phyloP scores from a whole-genome alignment of 2,329 filamentous ascomycete species.

The Chrysoporthe puriensis region DNA sequence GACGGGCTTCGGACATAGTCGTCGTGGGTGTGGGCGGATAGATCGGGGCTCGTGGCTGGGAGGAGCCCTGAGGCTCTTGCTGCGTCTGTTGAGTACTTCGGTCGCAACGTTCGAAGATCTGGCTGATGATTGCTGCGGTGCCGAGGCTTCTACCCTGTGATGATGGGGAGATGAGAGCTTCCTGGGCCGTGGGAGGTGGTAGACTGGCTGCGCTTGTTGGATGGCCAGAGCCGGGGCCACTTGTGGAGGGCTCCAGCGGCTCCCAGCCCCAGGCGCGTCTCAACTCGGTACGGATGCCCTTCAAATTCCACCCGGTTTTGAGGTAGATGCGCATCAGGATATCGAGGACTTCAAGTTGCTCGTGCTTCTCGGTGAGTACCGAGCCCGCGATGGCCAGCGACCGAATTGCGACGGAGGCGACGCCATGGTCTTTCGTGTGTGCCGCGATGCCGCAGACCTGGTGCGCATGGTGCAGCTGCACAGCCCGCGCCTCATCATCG shows the following conservation, averaged over 20 bases:
- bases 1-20: conserved; percentile 20
- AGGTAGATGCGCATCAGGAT: conserved; percentile 77
- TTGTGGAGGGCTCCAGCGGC: conserved; percentile 12
- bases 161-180: conserved; percentile 8
- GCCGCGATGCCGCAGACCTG: conserved; percentile 89
- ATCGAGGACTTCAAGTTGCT: conserved; percentile 79
- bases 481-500: conserved; percentile 67
- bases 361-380: conserved; percentile 66
- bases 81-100: conserved; percentile 5
- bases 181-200: conserved; percentile 3
- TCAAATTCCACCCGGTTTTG: conserved; percentile 79
- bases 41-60: conserved; percentile 3
- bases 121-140: conserved; percentile 17
- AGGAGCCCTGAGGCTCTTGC: conserved; percentile 28
- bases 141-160: conserved; percentile 14
- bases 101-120: conserved; percentile 18
- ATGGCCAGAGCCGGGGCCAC: neutral
- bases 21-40: conserved; percentile 31
- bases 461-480: conserved; percentile 75
- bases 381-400: conserved; percentile 79
- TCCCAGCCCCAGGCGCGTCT: conserved; percentile 80
- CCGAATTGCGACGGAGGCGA: conserved; percentile 78
- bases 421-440: conserved; percentile 78
- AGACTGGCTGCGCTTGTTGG: conserved; percentile 2
- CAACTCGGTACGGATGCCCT: conserved; percentile 72